Conservation (phyloP, 176 grass and related monocot species). For the Eremochloa ophiuroides region DNA sequence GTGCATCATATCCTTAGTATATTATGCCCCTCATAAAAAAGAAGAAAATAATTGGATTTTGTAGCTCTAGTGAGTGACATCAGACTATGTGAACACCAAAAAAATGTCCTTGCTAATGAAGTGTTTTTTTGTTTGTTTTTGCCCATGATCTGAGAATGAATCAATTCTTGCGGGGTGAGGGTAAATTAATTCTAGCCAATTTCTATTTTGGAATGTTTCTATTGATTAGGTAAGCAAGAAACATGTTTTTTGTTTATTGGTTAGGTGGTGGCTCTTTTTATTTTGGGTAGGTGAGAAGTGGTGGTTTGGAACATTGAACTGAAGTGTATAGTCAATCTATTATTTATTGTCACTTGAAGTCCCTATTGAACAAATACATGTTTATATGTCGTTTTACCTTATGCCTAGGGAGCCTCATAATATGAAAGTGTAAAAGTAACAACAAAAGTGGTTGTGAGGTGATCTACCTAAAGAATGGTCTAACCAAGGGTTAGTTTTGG, state of each 20-base stretch:
- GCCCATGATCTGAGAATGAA: not conserved
- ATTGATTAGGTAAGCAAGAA: not conserved
- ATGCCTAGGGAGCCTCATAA: not conserved
- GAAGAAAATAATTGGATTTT: too few species aligned
- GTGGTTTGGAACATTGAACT: not conserved
- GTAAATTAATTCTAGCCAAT: not conserved
- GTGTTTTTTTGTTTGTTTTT: not conserved
- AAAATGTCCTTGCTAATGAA: not conserved
- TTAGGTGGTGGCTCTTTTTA: not conserved
- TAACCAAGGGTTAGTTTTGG: not conserved
- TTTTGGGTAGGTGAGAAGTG: not conserved
- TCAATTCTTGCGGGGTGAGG: too few species aligned
- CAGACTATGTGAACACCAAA: not conserved
- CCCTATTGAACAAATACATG: not conserved
- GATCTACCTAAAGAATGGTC: not conserved
- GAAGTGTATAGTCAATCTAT: not conserved
- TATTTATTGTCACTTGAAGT: not conserved
- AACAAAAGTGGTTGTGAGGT: not conserved
- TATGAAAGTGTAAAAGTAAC: not conserved
- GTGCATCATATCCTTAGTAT: not conserved
- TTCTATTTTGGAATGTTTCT: not conserved
- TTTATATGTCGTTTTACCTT: not conserved
- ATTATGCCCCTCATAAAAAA: not conserved
- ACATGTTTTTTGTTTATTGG: not conserved
- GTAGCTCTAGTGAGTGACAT: not conserved